Percentiles rank a stretch among this genome's conserved stretches.
Conservation (phyloP, 306 rosid species). For the peach (Prunus persica) region Prunus_persica_NCBIv2 NC_034009.1:23327501-23328000, state of each 20-base stretch:
- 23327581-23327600: constrained; percentile 56
- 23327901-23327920: constrained; percentile 68
- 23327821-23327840: constrained; percentile 54
- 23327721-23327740: constrained; percentile 61
- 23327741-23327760: constrained; percentile 63
- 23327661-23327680: constrained; percentile 57
- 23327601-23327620: constrained; percentile 57
- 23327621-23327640: constrained; percentile 63
- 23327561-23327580: constrained; percentile 59
- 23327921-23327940: constrained; percentile 61
- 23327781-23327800: constrained; percentile 67
- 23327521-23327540: constrained; percentile 72
- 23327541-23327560: constrained; percentile 53
- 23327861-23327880: constrained; percentile 77
- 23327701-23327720: constrained; percentile 73
- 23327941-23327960: constrained; percentile 60
- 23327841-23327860: constrained; percentile 58
- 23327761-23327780: constrained; percentile 73
- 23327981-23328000: constrained; percentile 82
- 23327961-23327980: constrained; percentile 60
- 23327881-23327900: constrained; percentile 83
- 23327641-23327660: constrained; percentile 65
- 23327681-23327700: constrained; percentile 92
- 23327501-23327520: constrained; percentile 69
- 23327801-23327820: constrained; percentile 74